phyloP scores from a whole-genome alignment of 2,329 filamentous ascomycete species.

The Alternaria infectoria region DNA sequence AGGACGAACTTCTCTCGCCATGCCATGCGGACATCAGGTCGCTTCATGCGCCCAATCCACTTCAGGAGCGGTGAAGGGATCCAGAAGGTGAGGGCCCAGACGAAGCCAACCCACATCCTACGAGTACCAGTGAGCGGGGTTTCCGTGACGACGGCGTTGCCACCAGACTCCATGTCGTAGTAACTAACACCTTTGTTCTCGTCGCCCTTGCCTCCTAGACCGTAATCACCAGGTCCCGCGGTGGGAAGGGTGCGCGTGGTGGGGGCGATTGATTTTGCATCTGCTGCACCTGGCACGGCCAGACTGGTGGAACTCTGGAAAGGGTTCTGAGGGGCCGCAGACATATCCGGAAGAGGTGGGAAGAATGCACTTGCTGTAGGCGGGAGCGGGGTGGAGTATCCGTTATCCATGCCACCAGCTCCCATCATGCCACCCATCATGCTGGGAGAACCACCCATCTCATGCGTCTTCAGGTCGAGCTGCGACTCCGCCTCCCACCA shows the following conservation, averaged over 20 bases:
- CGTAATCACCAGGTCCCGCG: conserved; percentile 76
- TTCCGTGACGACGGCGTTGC: conserved; percentile 77
- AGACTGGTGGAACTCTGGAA: conserved; percentile 60
- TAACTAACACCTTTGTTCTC: conserved; percentile 56
- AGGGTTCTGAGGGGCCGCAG: conserved; percentile 75
- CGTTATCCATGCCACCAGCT: conserved; percentile 70
- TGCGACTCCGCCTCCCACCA: conserved; percentile 99
- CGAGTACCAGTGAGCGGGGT: conserved; percentile 68
- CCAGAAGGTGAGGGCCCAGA: conserved; percentile 91
- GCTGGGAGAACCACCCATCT: conserved; percentile 43
- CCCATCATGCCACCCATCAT: conserved; percentile 60
- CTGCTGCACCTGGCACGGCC: conserved; percentile 53
- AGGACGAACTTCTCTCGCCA: conserved; percentile 96
- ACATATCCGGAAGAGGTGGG: conserved; percentile 60
- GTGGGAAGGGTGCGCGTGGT: conserved; percentile 67
- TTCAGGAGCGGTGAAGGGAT: conserved; percentile 85
- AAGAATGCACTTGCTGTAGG: conserved; percentile 70
- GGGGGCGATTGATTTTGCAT: conserved; percentile 55
- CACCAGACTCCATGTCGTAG: conserved; percentile 82
- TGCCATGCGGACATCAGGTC: conserved; percentile 93
- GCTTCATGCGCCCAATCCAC: conserved; percentile 92
- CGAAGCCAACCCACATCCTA: conserved; percentile 78
- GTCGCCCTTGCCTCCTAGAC: conserved; percentile 86
- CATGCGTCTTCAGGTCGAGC: conserved; percentile 82
- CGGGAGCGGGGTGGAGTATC: conserved; percentile 68